Conservation (phyloP, 768 basidiomycete genomes). For the Scleroderma bovista region DNA sequence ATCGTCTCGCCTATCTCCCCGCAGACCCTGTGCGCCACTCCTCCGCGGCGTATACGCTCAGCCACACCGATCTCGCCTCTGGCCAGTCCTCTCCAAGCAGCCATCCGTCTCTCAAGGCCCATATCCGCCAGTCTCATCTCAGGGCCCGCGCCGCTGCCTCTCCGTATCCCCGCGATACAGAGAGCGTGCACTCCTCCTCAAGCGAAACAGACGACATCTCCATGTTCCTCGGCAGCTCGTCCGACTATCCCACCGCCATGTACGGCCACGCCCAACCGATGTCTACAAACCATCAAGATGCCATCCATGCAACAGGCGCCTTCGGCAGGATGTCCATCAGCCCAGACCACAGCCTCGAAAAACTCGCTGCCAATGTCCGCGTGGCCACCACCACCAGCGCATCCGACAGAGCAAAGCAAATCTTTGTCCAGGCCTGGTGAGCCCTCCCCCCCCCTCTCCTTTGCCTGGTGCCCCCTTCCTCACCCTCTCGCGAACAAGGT, state of each 20-base stretch:
- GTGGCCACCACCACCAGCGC: slow-evolving; percentile 88
- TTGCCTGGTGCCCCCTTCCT: slow-evolving; percentile 15
- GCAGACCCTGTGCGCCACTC: slow-evolving; percentile 42
- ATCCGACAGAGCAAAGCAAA: slow-evolving; percentile 86
- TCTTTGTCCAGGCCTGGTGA: slow-evolving; percentile 89
- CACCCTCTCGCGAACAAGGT: slow-evolving; percentile 43
- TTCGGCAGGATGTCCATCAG: slow-evolving; percentile 75
- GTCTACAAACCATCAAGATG: slow-evolving; percentile 36
- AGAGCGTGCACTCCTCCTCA: slow-evolving; percentile 82
- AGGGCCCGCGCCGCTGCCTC: slow-evolving; percentile 77
- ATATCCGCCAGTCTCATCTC: slow-evolving; percentile 69
- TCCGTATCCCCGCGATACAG: slow-evolving; percentile 81
- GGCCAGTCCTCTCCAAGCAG: slow-evolving; percentile 70
- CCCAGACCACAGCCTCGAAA: slow-evolving; percentile 76
- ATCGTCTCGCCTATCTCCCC: slow-evolving; percentile 54
- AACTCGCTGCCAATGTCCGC: slow-evolving; percentile 80
- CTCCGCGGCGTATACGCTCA: slow-evolving; percentile 38
- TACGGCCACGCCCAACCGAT: slow-evolving; percentile 42
- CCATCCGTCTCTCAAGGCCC: slow-evolving; percentile 72
- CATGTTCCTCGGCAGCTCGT: slow-evolving; percentile 58
- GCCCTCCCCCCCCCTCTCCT: slow-evolving; percentile 31
- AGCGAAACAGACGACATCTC: slow-evolving; percentile 86
- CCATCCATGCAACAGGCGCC: slow-evolving; percentile 61
- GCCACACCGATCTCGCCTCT: slow-evolving; percentile 38
- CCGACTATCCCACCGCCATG: slow-evolving; percentile 63